A percentile compares a stretch with the other conserved stretches of the same genome.
These are phyloP conservation scores for Lepidium sativum DNA, from an alignment of 345 rosid species.

Conservation along the genomic window DNA sequence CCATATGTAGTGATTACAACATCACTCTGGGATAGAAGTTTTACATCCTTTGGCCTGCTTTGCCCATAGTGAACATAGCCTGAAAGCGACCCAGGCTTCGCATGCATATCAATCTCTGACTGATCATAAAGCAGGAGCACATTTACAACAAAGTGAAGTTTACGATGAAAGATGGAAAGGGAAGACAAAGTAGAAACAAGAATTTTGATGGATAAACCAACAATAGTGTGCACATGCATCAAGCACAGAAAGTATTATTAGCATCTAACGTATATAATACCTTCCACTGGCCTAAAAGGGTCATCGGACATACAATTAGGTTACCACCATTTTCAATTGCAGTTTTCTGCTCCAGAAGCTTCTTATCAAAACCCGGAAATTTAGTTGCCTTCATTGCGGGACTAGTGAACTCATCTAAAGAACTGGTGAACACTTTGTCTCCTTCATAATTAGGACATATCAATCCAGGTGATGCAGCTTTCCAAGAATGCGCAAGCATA, in stretches of 20 bases:
- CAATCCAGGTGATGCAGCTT: slow-evolving; percentile 32
- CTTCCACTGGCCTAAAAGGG: slow-evolving; percentile 98
- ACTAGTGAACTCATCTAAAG: slow-evolving; percentile 35
- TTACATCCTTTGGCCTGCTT: slow-evolving; percentile 73
- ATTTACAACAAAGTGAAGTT: neutral
- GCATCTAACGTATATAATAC: slow-evolving; percentile 43
- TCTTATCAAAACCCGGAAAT: slow-evolving; percentile 44
- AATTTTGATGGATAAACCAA: neutral
- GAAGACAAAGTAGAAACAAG: neutral
- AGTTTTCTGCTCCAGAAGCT: slow-evolving; percentile 39
- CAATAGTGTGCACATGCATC: neutral
- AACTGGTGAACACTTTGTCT: slow-evolving; percentile 28
- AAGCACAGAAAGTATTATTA: neutral
- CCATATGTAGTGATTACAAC: slow-evolving; percentile 96
- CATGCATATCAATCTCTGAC: slow-evolving; percentile 94
- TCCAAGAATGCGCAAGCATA: slow-evolving; percentile 58
- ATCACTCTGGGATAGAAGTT: slow-evolving; percentile 59
- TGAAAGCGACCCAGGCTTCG: slow-evolving; percentile 69
- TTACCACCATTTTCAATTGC: slow-evolving; percentile 58
- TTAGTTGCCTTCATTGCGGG: slow-evolving; percentile 36
- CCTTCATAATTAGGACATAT: slow-evolving; percentile 27
- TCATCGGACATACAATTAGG: slow-evolving; percentile 95
- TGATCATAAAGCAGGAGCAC: slow-evolving; percentile 35
- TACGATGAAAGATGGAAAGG: neutral
- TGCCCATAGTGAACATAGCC: slow-evolving; percentile 82